phyloP scores from a whole-genome alignment of 2,329 filamentous ascomycete species.

The Pseudogymnoascus sp. region DNA sequence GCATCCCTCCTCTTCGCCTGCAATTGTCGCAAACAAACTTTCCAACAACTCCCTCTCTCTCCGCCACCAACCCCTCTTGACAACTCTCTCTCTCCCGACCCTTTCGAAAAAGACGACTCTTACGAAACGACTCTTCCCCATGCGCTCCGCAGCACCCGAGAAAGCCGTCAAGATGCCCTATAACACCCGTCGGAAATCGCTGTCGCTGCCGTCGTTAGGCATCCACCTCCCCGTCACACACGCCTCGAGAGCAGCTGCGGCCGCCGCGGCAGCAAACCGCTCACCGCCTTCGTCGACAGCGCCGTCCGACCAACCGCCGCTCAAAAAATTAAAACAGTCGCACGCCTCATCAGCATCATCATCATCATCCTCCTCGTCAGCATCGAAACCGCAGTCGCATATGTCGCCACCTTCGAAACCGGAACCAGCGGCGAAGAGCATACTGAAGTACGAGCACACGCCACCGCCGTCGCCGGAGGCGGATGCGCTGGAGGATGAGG shows the following conservation, averaged over 20 bases:
- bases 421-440: slow-evolving; percentile 21
- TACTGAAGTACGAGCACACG: slow-evolving; percentile 58
- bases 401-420: slow-evolving; percentile 29
- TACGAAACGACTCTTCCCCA: not conserved
- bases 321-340: slow-evolving; percentile 73
- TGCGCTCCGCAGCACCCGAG: not conserved
- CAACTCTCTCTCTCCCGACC: not conserved
- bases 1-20: not conserved
- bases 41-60: not conserved
- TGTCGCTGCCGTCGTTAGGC: slow-evolving; percentile 86
- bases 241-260: slow-evolving; percentile 45
- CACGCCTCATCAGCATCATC: slow-evolving; percentile 45
- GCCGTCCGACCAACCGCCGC: slow-evolving; percentile 33
- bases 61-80: slow-evolving; percentile 4
- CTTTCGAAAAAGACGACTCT: not conserved
- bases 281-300: slow-evolving; percentile 29
- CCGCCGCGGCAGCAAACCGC: slow-evolving; percentile 16
- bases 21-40: slow-evolving; percentile 4
- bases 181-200: slow-evolving; percentile 92
- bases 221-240: slow-evolving; percentile 72
- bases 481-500: slow-evolving; percentile 30
- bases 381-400: slow-evolving; percentile 35
- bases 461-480: slow-evolving; percentile 68
- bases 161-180: slow-evolving; percentile 62
- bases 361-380: slow-evolving; percentile 32